These are phyloP conservation scores for Globisporangium megalacanthum DNA, from an alignment of 352 stramenopile species.

Conservation along the genomic window DNA sequence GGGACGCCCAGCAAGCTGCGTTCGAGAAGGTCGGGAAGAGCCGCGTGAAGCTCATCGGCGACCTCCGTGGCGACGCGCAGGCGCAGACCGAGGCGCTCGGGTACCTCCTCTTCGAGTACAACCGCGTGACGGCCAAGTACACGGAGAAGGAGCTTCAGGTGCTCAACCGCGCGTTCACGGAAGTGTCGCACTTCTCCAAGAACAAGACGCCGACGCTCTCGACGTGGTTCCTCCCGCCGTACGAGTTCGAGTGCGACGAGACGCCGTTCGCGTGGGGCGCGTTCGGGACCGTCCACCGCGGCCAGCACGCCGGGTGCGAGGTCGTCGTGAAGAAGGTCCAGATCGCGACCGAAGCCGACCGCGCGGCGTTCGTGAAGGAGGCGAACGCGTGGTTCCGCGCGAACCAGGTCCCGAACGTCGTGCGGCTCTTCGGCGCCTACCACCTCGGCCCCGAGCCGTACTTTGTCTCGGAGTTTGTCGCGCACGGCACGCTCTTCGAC, in stretches of 20 bases:
- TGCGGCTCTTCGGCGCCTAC: not conserved
- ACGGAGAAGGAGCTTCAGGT: constrained; percentile 1
- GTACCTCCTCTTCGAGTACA: constrained; percentile 5
- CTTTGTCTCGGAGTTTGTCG: not conserved
- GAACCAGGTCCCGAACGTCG: not conserved
- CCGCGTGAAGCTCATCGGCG: not conserved
- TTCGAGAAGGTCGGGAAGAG: not conserved
- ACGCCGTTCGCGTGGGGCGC: not conserved
- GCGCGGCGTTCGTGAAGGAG: not conserved
- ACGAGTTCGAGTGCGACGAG: not conserved
- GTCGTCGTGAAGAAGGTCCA: not conserved
- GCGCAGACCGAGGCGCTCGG: constrained; percentile 4
- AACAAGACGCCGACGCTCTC: not conserved
- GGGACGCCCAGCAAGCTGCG: not conserved
- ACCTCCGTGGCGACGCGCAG: not conserved
- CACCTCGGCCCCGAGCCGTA: not conserved
- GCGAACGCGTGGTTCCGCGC: not conserved
- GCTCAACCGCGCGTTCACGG: constrained; percentile 1
- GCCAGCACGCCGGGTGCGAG: not conserved
- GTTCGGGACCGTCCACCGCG: not conserved
- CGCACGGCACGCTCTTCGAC: not conserved
- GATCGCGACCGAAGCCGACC: not conserved
- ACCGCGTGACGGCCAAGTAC: not conserved
- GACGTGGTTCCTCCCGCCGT: constrained; percentile 8
- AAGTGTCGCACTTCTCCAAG: not conserved